These are phyloP conservation scores for Suillus paluster DNA, from an alignment of 768 basidiomycete genomes.

Conservation along the genomic window DNA sequence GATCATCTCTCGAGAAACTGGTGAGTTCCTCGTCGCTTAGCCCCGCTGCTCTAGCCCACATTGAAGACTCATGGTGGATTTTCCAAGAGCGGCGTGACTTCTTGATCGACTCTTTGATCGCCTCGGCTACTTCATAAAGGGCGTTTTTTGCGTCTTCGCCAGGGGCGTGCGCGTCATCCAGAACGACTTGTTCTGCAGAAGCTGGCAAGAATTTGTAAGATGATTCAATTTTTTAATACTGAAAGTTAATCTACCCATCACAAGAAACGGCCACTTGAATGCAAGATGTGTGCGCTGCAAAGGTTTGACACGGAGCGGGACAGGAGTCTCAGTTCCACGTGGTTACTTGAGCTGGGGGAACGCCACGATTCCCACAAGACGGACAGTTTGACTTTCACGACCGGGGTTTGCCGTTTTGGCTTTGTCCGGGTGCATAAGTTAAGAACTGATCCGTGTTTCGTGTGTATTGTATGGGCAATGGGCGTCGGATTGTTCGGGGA, in stretches of 20 bases:
- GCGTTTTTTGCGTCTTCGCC: constrained; percentile 64
- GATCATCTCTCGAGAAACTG: constrained; percentile 49
- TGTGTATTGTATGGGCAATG: background rate
- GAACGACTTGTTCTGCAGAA: constrained; percentile 54
- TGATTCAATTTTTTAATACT: background rate
- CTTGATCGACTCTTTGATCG: constrained; percentile 68
- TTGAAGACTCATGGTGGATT: constrained; percentile 51
- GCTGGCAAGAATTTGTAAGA: constrained; percentile 42
- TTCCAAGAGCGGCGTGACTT: constrained; percentile 74
- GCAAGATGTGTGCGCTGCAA: background rate
- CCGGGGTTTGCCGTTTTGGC: background rate
- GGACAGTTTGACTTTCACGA: background rate
- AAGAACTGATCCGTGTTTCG: background rate
- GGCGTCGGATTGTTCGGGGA: background rate
- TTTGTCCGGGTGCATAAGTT: no score
- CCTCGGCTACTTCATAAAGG: constrained; percentile 55
- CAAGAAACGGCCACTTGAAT: background rate
- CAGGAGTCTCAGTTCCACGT: background rate
- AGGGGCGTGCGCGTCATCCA: constrained; percentile 68
- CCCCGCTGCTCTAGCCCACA: constrained; percentile 67
- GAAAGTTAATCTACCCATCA: background rate
- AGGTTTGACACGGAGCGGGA: background rate
- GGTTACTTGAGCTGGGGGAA: no score
- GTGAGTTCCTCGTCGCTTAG: constrained; percentile 58
- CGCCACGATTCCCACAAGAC: background rate